These are phyloP conservation scores for Misopates orontium DNA, from an alignment of 257 asterid species.

Conservation along the genomic window DNA sequence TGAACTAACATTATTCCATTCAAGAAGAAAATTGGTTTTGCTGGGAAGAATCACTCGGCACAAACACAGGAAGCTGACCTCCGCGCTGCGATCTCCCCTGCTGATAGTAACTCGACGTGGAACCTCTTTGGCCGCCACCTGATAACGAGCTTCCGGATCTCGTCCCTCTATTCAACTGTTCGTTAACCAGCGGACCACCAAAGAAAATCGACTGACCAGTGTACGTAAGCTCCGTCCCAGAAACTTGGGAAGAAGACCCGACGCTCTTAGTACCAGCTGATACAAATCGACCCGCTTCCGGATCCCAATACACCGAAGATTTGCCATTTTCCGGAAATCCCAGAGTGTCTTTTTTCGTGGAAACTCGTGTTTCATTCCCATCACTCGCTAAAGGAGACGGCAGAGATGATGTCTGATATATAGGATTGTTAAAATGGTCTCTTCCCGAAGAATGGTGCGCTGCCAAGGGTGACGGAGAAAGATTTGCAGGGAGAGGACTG, in stretches of 20 bases:
- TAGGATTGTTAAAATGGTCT: constrained; percentile 73
- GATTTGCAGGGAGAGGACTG: constrained; percentile 73
- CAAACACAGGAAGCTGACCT: constrained; percentile 64
- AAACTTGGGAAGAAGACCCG: constrained; percentile 50
- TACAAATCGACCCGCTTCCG: constrained; percentile 74
- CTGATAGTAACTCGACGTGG: constrained; percentile 39
- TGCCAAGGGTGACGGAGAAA: constrained; percentile 50
- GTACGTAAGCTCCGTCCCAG: constrained; percentile 77
- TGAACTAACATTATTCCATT: constrained; percentile 8
- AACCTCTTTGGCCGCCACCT: constrained; percentile 38
- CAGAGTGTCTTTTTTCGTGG: constrained; percentile 38
- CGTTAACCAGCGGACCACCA: constrained; percentile 76
- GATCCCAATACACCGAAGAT: constrained; percentile 86
- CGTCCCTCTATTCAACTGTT: constrained; percentile 44
- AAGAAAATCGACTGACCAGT: constrained; percentile 87
- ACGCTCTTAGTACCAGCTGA: constrained; percentile 51
- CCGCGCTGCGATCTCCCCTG: constrained; percentile 46
- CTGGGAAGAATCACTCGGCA: constrained; percentile 59
- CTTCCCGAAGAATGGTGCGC: constrained; percentile 41
- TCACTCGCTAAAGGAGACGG: constrained; percentile 56
- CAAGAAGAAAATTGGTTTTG: constrained; percentile 47
- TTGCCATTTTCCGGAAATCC: constrained; percentile 40
- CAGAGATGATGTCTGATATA: constrained; percentile 49
- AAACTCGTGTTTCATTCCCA: constrained; percentile 31
- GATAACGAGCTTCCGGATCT: constrained; percentile 30